These are phyloP conservation scores for Crithidia thermophila DNA, from an alignment of 208 protist genomes.

Conservation along the genomic window DNA sequence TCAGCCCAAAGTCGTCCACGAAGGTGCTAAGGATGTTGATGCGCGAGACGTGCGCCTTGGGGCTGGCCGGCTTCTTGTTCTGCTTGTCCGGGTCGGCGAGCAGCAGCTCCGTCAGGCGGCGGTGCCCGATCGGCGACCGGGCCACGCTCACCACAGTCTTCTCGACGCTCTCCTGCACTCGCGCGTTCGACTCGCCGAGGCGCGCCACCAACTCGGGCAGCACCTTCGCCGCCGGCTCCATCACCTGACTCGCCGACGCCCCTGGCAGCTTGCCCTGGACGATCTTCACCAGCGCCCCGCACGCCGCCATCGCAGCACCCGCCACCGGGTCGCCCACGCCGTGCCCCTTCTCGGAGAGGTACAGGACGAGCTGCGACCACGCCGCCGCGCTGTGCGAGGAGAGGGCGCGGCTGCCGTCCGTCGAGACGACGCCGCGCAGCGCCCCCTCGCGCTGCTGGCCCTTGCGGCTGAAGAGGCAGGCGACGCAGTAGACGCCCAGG, in stretches of 20 bases:
- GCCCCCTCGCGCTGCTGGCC: constrained; percentile 80
- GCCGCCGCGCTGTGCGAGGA: constrained; percentile 38
- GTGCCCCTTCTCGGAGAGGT: constrained; percentile 63
- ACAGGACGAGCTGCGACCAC: constrained; percentile 52
- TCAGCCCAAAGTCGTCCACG: constrained; percentile 72
- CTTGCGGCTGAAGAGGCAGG: constrained; percentile 69
- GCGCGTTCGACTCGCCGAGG: constrained; percentile 75
- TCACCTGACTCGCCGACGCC: constrained; percentile 26
- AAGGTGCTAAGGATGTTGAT: constrained; percentile 75
- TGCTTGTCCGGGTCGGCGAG: constrained; percentile 64
- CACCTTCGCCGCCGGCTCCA: constrained; percentile 30
- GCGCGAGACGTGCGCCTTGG: constrained; percentile 60
- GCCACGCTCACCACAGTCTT: constrained; percentile 53
- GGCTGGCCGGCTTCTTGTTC: constrained; percentile 60
- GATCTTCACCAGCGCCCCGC: constrained; percentile 66
- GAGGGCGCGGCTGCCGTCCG: constrained; percentile 51
- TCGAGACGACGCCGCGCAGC: constrained; percentile 58
- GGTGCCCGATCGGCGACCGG: constrained; percentile 50
- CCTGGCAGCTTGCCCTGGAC: constrained; percentile 42
- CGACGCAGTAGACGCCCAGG: constrained; percentile 73
- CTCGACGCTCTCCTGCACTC: constrained; percentile 71
- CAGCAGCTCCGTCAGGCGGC: constrained; percentile 54
- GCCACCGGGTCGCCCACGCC: constrained; percentile 73
- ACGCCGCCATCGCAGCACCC: constrained; percentile 69
- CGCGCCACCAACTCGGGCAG: constrained; percentile 60